Evolutionary conservation across 2,329 filamentous ascomycete species (phyloP).

Genomic region (Eurotiales sp.): DNA sequence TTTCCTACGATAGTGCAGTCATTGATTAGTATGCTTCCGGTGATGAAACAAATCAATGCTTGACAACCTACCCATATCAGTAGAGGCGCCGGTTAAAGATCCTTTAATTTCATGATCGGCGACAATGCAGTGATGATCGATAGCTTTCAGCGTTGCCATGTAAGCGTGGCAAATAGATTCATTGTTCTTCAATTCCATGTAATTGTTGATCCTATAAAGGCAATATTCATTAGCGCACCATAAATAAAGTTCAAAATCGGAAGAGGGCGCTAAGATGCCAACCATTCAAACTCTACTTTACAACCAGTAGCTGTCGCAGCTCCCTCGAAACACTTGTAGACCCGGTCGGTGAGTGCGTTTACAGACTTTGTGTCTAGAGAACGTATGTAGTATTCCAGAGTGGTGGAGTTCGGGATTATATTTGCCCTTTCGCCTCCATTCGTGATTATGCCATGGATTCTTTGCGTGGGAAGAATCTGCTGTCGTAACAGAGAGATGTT

Average conservation of each 20-base stretch:
- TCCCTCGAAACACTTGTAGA: constrained; percentile 34
- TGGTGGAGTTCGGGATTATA: constrained; percentile 53
- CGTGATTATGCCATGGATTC: constrained; percentile 53
- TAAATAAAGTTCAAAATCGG: neutral
- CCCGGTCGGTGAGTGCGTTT: constrained; percentile 24
- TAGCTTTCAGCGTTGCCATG: constrained; percentile 25
- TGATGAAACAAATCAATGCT: neutral
- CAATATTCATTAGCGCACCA: too few species aligned
- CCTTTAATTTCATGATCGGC: constrained; percentile 16
- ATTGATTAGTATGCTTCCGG: neutral
- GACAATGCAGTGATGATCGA: constrained; percentile 24
- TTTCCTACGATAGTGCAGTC: constrained; percentile 37
- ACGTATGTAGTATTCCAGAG: constrained; percentile 47
- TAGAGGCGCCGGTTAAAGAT: constrained; percentile 38
- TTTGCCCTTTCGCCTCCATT: constrained; percentile 54
- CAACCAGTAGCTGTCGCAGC: constrained; percentile 35
- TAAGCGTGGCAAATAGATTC: constrained; percentile 28
- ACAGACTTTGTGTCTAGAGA: constrained; percentile 42
- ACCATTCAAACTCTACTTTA: constrained; percentile 29
- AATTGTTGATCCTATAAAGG: constrained; percentile 29
- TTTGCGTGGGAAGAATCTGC: constrained; percentile 51
- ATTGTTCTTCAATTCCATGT: constrained; percentile 29
- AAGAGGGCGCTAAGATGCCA: constrained; percentile 21
- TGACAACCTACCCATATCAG: constrained; percentile 16
- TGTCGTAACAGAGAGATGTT: constrained; percentile 53